phyloP scores from a whole-genome alignment of 2,329 filamentous ascomycete genomes.

The Cylindrodendrum hubeiense region DNA sequence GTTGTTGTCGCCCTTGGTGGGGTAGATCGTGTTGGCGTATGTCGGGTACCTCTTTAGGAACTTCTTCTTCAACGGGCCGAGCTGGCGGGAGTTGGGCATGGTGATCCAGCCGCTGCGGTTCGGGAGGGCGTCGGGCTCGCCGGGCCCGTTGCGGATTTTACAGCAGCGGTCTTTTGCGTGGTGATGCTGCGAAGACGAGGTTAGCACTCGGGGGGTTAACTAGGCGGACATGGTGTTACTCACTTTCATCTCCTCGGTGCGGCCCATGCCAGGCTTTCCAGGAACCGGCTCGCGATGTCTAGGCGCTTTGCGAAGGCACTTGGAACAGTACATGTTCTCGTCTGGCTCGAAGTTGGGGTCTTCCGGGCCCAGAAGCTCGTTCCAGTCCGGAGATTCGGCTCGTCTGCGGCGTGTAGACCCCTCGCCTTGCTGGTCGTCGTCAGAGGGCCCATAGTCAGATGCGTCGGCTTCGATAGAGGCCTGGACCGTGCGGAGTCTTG shows the following conservation, averaged over 20 bases:
- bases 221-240: not conserved
- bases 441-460: not conserved
- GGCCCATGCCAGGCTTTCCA: slow-evolving; percentile 25
- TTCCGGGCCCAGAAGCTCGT: slow-evolving; percentile 35
- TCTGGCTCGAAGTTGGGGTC: slow-evolving; percentile 41
- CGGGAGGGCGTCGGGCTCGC: slow-evolving; percentile 37
- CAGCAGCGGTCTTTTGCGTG: slow-evolving; percentile 38
- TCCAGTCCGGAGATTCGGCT: slow-evolving; percentile 45
- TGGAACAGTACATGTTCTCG: slow-evolving; percentile 50
- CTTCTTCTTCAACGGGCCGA: slow-evolving; percentile 35
- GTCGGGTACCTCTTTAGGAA: slow-evolving; percentile 43
- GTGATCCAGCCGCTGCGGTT: slow-evolving; percentile 51
- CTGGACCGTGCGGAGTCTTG: not conserved
- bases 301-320: slow-evolving; percentile 46
- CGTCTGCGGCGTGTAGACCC: too few relatives aligned
- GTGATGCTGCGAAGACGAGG: slow-evolving; percentile 31
- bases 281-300: slow-evolving; percentile 39
- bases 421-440: too few relatives aligned
- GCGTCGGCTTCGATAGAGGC: not conserved
- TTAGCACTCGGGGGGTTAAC: not conserved
- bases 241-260: slow-evolving; percentile 38
- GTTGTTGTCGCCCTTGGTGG: slow-evolving; percentile 33
- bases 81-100: slow-evolving; percentile 21
- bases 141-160: slow-evolving; percentile 41
- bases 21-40: slow-evolving; percentile 48